Evolutionary conservation across 176 grass and related monocot species (phyloP), one percentile per base, ranked within the genome.

Genomic region (Thalia dealbata): DNA sequence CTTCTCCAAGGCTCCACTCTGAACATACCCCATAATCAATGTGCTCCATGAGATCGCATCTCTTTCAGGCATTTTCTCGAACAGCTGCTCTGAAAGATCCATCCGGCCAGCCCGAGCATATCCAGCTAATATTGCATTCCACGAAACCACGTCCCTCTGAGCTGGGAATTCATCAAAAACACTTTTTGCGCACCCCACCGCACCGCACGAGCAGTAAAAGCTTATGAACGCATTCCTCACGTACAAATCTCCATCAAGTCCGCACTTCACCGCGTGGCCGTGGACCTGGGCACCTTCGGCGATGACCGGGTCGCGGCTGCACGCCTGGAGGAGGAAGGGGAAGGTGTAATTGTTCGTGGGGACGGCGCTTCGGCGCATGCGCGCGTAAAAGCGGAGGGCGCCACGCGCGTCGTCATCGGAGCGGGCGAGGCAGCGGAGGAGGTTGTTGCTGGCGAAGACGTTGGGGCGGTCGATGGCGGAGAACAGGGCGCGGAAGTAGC

Each of bases 11-110:
- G 85, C 69, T 41, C 78, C 83, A 64, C 50, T 73, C 65, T 91
- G 81, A 25, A 88, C 85, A 71, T 91, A 81, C 13, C 80, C 89
- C n/a, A 76, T 48, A 24, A 91, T 74, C 28, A 91, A 0, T 1
- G 89, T 88, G 28, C 85, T 91, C 85, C 89, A 91, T 18, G 89
- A 91, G 62, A 91, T 73, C 74, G 56, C 55, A 24, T 88, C 85
- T 75, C 78, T 85, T 1, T 61, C 54, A 11, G 85, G 60, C 82
- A 91, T 91, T 88, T 51, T 71, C 0, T 83, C 82, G 29, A 91
- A 88, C 83, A 88, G 0, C 52, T 83, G 41, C 29, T 60, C 28
- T 13, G 85, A 85, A 14, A 24, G 46, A 26, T 0, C 50, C 25
- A 66, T 45, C 82, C 45, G 73, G 60, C 85, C 80, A 14, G 75